Conservation (phyloP, 2,329 filamentous ascomycete genomes). For the Cladosporium halotolerans region DNA sequence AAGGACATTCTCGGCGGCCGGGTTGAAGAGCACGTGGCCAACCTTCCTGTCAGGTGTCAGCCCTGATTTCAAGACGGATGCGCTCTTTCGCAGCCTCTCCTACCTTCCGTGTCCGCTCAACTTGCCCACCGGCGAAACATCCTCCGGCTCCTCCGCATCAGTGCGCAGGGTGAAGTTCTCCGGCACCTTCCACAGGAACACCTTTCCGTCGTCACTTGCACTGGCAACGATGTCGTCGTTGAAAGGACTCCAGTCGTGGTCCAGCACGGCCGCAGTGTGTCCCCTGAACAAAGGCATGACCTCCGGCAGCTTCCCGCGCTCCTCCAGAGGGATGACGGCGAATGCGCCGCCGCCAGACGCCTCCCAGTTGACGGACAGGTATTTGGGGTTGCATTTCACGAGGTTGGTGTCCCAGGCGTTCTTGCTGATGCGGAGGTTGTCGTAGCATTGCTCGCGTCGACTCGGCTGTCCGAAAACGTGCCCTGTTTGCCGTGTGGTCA, state of each 20-base stretch:
- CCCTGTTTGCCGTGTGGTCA: constrained; percentile 43
- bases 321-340: constrained; percentile 84
- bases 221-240: constrained; percentile 90
- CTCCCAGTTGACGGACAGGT: constrained; percentile 98
- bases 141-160: constrained; percentile 20
- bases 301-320: constrained; percentile 86
- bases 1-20: constrained; percentile 88
- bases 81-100: constrained; percentile 19
- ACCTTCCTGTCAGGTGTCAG: constrained; percentile 65
- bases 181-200: constrained; percentile 94
- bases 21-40: constrained; percentile 96
- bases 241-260: constrained; percentile 98
- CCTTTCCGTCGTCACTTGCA: constrained; percentile 91
- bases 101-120: constrained; percentile 82
- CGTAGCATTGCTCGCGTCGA: constrained; percentile 96
- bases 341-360: constrained; percentile 92
- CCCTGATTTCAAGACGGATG: not conserved
- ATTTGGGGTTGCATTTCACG: constrained; percentile 95
- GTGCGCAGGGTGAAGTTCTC: constrained; percentile 77
- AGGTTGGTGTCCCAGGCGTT: constrained; percentile 99
- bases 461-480: constrained; percentile 97
- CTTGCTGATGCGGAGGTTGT: constrained; percentile 92
- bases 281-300: constrained; percentile 91
- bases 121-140: constrained; percentile 52
- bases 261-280: constrained; percentile 89